Evolutionary conservation across 257 asterid species (phyloP).

Genomic region (Solanum medicagineum): DNA sequence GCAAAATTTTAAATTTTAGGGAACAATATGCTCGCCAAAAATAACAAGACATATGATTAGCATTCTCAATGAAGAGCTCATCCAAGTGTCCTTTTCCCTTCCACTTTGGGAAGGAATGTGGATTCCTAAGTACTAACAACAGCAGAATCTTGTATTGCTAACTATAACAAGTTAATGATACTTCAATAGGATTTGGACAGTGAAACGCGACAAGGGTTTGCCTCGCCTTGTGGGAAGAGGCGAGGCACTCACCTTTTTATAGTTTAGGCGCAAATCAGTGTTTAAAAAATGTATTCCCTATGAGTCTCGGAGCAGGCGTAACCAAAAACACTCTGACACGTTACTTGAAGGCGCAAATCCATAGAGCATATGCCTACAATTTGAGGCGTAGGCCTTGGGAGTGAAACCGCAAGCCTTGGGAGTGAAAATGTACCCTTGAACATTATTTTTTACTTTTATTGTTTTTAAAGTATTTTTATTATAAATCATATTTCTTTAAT

Average conservation of each 20-base stretch:
- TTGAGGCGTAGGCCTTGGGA: too few species aligned
- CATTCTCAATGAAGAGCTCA: neutral
- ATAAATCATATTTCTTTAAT: too few species aligned
- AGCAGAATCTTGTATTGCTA: neutral
- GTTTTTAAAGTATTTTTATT: too few species aligned
- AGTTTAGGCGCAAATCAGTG: neutral
- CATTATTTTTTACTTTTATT: too few species aligned
- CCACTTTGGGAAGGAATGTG: neutral
- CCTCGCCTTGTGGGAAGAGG: neutral
- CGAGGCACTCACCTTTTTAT: neutral
- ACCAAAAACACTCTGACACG: too few species aligned
- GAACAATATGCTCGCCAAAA: neutral
- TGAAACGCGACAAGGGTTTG: neutral
- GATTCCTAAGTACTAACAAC: neutral
- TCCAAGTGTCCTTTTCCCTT: neutral
- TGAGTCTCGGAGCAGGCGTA: too few species aligned
- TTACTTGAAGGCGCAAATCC: too few species aligned
- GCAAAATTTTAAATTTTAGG: neutral
- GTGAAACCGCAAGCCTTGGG: too few species aligned
- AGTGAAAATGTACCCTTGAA: too few species aligned
- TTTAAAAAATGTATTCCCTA: too few species aligned
- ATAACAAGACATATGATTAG: neutral
- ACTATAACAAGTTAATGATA: neutral
- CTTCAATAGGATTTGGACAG: neutral
- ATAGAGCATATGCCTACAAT: too few species aligned